Conservation (phyloP, 164 flowering plant species). For the Chimonanthus praecox region DNA sequence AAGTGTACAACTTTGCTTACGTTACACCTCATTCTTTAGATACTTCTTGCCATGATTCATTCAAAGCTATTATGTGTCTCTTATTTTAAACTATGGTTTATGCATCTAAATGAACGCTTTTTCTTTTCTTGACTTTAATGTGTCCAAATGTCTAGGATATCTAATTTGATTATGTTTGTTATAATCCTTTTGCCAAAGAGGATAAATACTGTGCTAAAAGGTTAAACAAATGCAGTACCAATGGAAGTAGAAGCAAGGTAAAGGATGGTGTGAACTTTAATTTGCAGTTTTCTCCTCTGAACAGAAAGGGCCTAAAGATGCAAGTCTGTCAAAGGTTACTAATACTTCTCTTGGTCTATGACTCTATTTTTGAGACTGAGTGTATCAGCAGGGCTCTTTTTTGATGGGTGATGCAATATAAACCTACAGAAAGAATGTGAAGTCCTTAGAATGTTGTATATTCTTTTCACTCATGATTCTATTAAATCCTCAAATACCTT, state of each 20-base stretch:
- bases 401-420: not conserved
- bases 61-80: not conserved
- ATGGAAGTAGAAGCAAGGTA: not conserved
- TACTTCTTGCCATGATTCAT: not conserved
- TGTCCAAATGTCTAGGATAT: not conserved
- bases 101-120: not conserved
- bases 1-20: not conserved
- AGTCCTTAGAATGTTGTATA: not conserved
- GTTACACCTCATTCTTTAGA: not conserved
- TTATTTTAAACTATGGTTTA: not conserved
- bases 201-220: not conserved
- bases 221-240: not conserved
- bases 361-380: not conserved
- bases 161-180: not conserved
- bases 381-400: not conserved
- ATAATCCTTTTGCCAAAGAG: not conserved
- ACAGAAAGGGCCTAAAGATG: not conserved
- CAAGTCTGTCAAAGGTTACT: not conserved
- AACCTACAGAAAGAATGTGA: not conserved
- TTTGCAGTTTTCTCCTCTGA: not conserved
- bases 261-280: not conserved
- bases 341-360: not conserved
- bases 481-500: not conserved
- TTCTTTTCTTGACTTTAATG: not conserved
- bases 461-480: not conserved